Percentiles rank a stretch among this genome's conserved stretches.
phyloP scores from a whole-genome alignment of 2,329 filamentous ascomycete genomes.

The Fragosphaeria purpurea region DNA sequence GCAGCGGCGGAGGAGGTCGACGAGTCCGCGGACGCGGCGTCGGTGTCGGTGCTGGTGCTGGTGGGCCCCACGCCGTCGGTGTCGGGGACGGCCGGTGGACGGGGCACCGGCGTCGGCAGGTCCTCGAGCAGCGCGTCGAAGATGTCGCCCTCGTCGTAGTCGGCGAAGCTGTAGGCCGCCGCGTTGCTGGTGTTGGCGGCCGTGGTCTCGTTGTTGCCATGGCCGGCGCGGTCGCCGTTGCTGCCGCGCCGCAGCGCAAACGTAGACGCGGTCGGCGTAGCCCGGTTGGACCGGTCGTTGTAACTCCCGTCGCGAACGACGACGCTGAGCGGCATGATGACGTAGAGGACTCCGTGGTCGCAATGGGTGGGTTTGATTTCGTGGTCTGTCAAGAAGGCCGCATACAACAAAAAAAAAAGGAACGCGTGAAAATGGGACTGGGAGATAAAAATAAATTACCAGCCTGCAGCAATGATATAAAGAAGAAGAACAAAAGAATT shows the following conservation, averaged over 20 bases:
- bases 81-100: not conserved
- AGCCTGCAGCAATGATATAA: not conserved
- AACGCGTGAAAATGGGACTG: too few species aligned
- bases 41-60: not conserved
- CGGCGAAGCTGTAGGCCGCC: not conserved
- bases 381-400: too few species aligned
- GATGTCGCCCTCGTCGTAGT: constrained; percentile 8
- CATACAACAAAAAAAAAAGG: too few species aligned
- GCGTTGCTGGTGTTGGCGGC: not conserved
- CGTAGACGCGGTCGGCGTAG: not conserved
- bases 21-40: constrained; percentile 1
- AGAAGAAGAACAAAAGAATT: not conserved
- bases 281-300: not conserved
- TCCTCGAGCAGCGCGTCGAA: constrained; percentile 5
- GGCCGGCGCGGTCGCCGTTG: not conserved
- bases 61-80: not conserved
- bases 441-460: too few species aligned
- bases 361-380: too few species aligned
- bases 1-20: not conserved
- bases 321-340: not conserved
- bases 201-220: not conserved
- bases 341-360: too few species aligned
- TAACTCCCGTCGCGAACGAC: not conserved
- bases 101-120: too few species aligned
- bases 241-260: not conserved